Evolutionary conservation across 768 basidiomycete genomes (phyloP).

Genomic region (Hemileccinum rubropunctum): DNA sequence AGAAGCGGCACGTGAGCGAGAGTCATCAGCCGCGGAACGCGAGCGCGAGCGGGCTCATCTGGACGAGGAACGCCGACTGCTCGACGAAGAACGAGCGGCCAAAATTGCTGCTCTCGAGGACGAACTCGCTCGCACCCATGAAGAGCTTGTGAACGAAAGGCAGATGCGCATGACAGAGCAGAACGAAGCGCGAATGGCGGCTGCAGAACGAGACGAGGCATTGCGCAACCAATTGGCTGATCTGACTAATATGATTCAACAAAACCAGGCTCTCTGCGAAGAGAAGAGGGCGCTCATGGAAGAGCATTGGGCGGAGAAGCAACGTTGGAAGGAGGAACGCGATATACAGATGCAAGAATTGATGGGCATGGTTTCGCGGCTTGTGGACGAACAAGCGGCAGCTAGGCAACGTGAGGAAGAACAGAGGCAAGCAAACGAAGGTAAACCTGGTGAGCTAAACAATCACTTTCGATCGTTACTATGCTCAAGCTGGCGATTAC

Average conservation of each 20-base stretch:
- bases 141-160: constrained; percentile 63
- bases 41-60: constrained; percentile 47
- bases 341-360: constrained; percentile 56
- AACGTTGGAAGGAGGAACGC: constrained; percentile 54
- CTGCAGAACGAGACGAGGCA: constrained; percentile 57
- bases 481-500: constrained; percentile 9
- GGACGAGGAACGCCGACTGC: constrained; percentile 45
- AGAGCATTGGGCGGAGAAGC: constrained; percentile 61
- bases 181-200: constrained; percentile 61
- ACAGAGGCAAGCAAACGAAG: constrained; percentile 48
- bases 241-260: constrained; percentile 70
- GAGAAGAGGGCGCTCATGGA: constrained; percentile 61
- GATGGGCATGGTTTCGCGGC: constrained; percentile 56
- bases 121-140: constrained; percentile 54
- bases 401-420: constrained; percentile 53
- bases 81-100: constrained; percentile 49
- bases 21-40: constrained; percentile 52
- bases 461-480: background rate
- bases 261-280: constrained; percentile 57
- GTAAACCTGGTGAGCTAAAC: constrained; percentile 50
- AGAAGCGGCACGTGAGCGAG: constrained; percentile 53
- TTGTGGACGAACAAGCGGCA: constrained; percentile 53
- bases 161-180: constrained; percentile 57
- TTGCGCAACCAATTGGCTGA: constrained; percentile 62
- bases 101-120: constrained; percentile 62